Evolutionary conservation across 257 asterid genomes (phyloP).

Genomic region (Apocynum venetum): DNA sequence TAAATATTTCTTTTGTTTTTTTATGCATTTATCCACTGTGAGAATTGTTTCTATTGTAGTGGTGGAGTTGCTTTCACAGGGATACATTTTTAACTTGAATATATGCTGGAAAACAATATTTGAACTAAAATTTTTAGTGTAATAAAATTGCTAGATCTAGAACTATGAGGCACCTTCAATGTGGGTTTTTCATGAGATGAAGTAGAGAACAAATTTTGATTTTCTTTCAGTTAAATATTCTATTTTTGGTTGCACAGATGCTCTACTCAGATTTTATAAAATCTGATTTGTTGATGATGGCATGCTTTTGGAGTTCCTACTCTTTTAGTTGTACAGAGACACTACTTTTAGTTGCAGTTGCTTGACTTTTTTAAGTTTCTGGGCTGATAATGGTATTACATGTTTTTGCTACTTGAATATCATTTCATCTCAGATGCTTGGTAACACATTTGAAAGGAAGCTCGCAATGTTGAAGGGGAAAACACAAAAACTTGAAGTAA

Average conservation of each 20-base stretch:
- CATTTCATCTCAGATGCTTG: conserved; percentile 56
- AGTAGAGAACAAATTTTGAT: too few species aligned
- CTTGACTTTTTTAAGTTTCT: background rate
- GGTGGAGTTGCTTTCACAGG: background rate
- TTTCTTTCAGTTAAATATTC: background rate
- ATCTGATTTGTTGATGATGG: background rate
- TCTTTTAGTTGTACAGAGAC: too few species aligned
- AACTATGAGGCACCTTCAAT: background rate
- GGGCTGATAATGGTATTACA: background rate
- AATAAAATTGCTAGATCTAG: background rate
- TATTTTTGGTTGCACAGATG: background rate
- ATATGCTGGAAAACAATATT: background rate
- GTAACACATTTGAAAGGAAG: conserved; percentile 80
- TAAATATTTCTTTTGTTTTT: background rate
- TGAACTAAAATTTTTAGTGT: background rate
- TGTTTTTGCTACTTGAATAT: background rate
- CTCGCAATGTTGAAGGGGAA: conserved; percentile 57
- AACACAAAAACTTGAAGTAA: conserved; percentile 27
- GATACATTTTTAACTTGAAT: background rate
- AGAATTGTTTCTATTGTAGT: background rate
- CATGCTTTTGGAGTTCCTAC: background rate
- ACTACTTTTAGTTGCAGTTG: background rate
- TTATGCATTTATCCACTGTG: background rate
- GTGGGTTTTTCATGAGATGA: background rate
- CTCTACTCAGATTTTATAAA: background rate